Evolutionary conservation across 1,139 yeast species (phyloP).

Genomic region (Meyerozyma guilliermondii): DNA sequence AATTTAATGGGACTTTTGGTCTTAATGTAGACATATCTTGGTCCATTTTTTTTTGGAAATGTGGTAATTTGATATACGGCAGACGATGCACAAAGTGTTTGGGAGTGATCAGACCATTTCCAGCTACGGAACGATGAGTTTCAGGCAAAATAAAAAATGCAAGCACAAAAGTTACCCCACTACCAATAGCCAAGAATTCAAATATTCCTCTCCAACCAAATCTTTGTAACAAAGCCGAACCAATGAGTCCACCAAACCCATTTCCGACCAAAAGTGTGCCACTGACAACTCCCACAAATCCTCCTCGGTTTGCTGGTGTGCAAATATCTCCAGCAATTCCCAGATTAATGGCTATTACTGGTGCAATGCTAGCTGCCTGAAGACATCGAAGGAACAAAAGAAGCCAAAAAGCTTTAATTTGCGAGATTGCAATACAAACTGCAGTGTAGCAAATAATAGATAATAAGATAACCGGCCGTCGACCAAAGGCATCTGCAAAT

Average conservation of each 20-base stretch:
- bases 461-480: constrained; percentile 56
- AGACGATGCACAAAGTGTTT: constrained; percentile 15
- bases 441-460: constrained; percentile 52
- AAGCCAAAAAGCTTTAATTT: constrained; percentile 38
- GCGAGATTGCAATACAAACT: constrained; percentile 58
- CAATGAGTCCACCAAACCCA: constrained; percentile 37
- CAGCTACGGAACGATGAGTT: constrained; percentile 31
- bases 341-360: constrained; percentile 33
- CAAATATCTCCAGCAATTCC: constrained; percentile 42
- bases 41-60: constrained; percentile 19
- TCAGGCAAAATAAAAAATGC: constrained; percentile 27
- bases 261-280: constrained; percentile 36
- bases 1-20: constrained; percentile 15
- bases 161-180: constrained; percentile 25
- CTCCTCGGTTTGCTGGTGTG: constrained; percentile 31
- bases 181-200: constrained; percentile 32
- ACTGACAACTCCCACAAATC: constrained; percentile 33
- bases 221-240: constrained; percentile 27
- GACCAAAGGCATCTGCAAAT: constrained; percentile 63
- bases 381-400: constrained; percentile 31
- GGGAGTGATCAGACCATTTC: constrained; percentile 34
- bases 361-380: constrained; percentile 40
- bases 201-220: constrained; percentile 38
- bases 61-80: constrained; percentile 21
- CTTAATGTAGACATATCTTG: constrained; percentile 24